These are phyloP conservation scores for Coemansia sp. DNA, from an alignment of 192 early-diverging fungal genomes.

Conservation along the genomic window DNA sequence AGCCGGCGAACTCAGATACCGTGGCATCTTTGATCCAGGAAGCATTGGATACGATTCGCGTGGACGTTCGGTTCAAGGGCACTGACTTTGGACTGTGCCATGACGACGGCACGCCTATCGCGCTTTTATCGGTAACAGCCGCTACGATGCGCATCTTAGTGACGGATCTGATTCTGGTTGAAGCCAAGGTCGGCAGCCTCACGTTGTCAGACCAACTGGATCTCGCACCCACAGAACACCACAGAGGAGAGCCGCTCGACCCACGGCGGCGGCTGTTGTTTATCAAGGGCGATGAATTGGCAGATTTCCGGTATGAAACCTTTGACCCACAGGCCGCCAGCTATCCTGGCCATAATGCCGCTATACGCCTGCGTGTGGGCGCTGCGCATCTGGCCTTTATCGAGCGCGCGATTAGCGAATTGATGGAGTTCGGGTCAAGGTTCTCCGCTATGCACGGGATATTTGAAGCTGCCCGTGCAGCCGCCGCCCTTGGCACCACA, in stretches of 20 bases:
- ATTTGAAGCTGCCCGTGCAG: slow-evolving; percentile 85
- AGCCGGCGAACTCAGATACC: not conserved
- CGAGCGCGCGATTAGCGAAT: slow-evolving; percentile 68
- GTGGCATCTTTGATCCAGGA: slow-evolving; percentile 43
- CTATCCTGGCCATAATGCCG: slow-evolving; percentile 87
- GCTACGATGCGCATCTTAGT: slow-evolving; percentile 67
- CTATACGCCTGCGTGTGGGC: slow-evolving; percentile 73
- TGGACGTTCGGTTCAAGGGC: slow-evolving; percentile 74
- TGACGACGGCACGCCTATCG: slow-evolving; percentile 69
- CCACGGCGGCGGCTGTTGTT: slow-evolving; percentile 63
- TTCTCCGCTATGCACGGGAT: slow-evolving; percentile 86
- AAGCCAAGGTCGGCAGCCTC: slow-evolving; percentile 73
- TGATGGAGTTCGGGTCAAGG: slow-evolving; percentile 79
- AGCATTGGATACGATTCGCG: slow-evolving; percentile 67
- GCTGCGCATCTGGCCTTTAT: slow-evolving; percentile 81
- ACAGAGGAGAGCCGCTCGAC: not conserved
- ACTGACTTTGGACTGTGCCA: slow-evolving; percentile 83
- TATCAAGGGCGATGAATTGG: slow-evolving; percentile 82
- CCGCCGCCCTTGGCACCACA: slow-evolving; percentile 75
- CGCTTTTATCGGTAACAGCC: slow-evolving; percentile 70
- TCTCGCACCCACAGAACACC: slow-evolving; percentile 16
- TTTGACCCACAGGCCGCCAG: slow-evolving; percentile 58
- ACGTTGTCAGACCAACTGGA: slow-evolving; percentile 66
- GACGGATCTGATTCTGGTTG: slow-evolving; percentile 62
- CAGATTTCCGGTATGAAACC: slow-evolving; percentile 87